A percentile compares a stretch with the other conserved stretches of the same genome.
phyloP scores from a whole-genome alignment of 2,329 filamentous ascomycete genomes.

The Rachicladosporium sp. region DNA sequence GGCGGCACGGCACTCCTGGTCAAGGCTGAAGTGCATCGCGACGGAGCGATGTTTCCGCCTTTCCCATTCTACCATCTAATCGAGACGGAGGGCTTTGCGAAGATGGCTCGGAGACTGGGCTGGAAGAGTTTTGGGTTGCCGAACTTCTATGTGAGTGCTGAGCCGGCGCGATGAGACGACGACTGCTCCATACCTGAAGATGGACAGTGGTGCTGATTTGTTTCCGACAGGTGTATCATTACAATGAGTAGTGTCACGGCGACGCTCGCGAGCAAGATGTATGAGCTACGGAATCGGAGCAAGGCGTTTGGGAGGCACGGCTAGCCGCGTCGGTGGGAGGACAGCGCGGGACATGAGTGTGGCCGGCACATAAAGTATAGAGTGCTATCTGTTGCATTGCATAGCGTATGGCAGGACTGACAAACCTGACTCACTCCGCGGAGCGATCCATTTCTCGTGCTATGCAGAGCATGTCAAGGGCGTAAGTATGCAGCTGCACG shows the following conservation, averaged over 20 bases:
- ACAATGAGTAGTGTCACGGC: constrained; percentile 53
- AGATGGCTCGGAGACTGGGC: constrained; percentile 83
- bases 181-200: neutral
- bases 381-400: too few species aligned
- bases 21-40: constrained; percentile 90
- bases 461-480: too few species aligned
- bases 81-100: constrained; percentile 95
- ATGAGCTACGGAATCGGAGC: too few species aligned
- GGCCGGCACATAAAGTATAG: too few species aligned
- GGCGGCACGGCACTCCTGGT: constrained; percentile 87
- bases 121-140: constrained; percentile 81
- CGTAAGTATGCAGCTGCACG: too few species aligned
- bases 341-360: too few species aligned
- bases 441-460: too few species aligned
- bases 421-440: too few species aligned
- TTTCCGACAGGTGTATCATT: constrained; percentile 64
- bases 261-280: neutral
- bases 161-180: constrained; percentile 1
- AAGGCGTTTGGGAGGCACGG: too few species aligned
- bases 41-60: constrained; percentile 96
- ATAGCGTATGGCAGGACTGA: too few species aligned
- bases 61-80: constrained; percentile 96
- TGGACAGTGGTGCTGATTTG: neutral
- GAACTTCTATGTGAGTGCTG: constrained; percentile 73
- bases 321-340: too few species aligned